phyloP scores from a whole-genome alignment of 2,329 filamentous ascomycete genomes.

The Furcasterigmium furcatum region DNA sequence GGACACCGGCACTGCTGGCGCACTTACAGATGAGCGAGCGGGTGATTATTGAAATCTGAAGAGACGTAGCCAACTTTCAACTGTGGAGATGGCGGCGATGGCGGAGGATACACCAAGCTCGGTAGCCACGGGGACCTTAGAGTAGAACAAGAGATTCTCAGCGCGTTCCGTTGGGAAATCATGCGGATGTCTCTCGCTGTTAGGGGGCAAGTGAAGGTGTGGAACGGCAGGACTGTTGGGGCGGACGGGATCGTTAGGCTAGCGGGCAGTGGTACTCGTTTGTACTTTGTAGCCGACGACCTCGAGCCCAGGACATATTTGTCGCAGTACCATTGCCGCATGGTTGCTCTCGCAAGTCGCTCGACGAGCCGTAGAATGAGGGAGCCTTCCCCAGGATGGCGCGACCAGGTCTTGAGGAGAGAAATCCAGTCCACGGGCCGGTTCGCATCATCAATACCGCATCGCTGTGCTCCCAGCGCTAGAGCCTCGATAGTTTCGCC shows the following conservation, averaged over 20 bases:
- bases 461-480: slow-evolving; percentile 43
- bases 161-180: slow-evolving; percentile 92
- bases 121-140: slow-evolving; percentile 86
- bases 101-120: slow-evolving; percentile 76
- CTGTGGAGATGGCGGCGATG: slow-evolving; percentile 73
- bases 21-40: slow-evolving; percentile 77
- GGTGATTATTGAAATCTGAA: slow-evolving; percentile 98
- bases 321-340: slow-evolving; percentile 87
- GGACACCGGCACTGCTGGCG: background rate
- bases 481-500: slow-evolving; percentile 50
- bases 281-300: slow-evolving; percentile 55
- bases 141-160: slow-evolving; percentile 89
- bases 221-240: slow-evolving; percentile 92
- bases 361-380: slow-evolving; percentile 81
- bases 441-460: too few species aligned
- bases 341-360: slow-evolving; percentile 72
- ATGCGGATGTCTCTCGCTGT: slow-evolving; percentile 87
- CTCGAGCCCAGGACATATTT: slow-evolving; percentile 62
- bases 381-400: slow-evolving; percentile 83
- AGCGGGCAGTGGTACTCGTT: slow-evolving; percentile 69
- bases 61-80: slow-evolving; percentile 96
- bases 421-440: slow-evolving; percentile 10
- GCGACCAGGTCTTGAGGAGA: slow-evolving; percentile 59
- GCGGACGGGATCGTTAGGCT: slow-evolving; percentile 77
- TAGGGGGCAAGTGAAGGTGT: slow-evolving; percentile 94